Conservation (phyloP, 139 green algal genomes). For the Asterochloris erici region DNA sequence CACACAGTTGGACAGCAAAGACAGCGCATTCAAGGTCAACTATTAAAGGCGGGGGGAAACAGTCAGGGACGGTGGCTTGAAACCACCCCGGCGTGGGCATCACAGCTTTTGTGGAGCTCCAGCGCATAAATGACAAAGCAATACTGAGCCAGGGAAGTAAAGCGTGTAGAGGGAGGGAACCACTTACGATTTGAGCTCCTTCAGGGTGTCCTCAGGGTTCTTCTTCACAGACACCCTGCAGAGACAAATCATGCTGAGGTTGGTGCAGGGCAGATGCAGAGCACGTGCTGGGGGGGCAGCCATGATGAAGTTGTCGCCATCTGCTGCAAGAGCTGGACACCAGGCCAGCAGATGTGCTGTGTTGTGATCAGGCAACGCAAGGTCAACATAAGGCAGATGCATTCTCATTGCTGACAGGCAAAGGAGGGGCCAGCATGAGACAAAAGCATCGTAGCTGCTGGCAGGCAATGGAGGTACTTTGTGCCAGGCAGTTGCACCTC, state of each 20-base stretch:
- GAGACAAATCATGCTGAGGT: background rate
- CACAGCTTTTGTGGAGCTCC: background rate
- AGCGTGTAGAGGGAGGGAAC: background rate
- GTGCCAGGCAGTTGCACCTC: too few relatives aligned
- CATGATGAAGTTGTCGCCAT: background rate
- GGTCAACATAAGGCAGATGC: background rate
- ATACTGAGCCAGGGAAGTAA: background rate
- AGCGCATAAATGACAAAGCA: background rate
- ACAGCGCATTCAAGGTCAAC: background rate
- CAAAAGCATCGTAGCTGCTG: too few relatives aligned
- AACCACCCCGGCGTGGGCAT: background rate
- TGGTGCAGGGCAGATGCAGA: background rate
- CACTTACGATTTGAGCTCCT: background rate
- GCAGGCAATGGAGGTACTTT: too few relatives aligned
- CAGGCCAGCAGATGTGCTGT: too few relatives aligned
- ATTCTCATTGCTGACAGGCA: background rate
- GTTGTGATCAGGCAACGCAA: too few relatives aligned
- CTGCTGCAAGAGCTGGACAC: too few relatives aligned
- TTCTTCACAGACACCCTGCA: constrained; percentile 12
- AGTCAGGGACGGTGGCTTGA: too few relatives aligned
- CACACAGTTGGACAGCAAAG: too few relatives aligned
- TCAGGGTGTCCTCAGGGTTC: constrained; percentile 3
- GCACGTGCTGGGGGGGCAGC: too few relatives aligned
- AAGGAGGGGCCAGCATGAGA: background rate
- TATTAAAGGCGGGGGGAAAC: background rate